Percentiles rank a stretch among this genome's conserved stretches.
These are phyloP conservation scores for Penicillium sp. DNA, from an alignment of 2,329 filamentous ascomycete genomes.

Conservation along the genomic window DNA sequence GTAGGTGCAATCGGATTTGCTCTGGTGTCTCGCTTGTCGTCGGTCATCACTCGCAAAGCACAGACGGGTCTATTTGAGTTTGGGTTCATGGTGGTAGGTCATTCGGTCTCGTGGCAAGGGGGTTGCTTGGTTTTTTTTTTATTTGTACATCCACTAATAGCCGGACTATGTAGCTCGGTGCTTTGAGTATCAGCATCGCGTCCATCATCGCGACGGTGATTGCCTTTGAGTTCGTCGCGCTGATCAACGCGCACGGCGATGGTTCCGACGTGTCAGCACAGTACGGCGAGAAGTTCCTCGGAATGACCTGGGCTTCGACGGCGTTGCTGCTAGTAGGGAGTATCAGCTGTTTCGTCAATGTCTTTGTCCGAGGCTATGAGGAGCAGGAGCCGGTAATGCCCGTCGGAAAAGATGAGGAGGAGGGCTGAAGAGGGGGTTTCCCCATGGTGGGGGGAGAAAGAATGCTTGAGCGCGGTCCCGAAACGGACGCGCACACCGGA, in stretches of 20 bases:
- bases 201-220: conserved; percentile 71
- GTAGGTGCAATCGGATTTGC: conserved; percentile 53
- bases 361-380: conserved; percentile 19
- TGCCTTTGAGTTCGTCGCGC: conserved; percentile 51
- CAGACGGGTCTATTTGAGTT: conserved; percentile 52
- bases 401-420: conserved; percentile 21
- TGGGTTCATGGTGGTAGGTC: conserved; percentile 44
- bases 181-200: conserved; percentile 63
- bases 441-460: not conserved
- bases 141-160: not conserved
- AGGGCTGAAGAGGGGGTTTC: not conserved
- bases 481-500: conserved; percentile 1
- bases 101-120: not conserved
- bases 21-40: conserved; percentile 47
- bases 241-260: conserved; percentile 55
- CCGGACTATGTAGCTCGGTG: conserved; percentile 43
- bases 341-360: conserved; percentile 29
- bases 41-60: conserved; percentile 46
- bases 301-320: conserved; percentile 59
- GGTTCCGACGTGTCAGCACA: conserved; percentile 50
- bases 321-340: conserved; percentile 31
- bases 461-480: not conserved
- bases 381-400: not conserved
- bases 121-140: not conserved
- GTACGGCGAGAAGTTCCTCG: conserved; percentile 55